A percentile compares a stretch with the other conserved stretches of the same genome.
Conservation (phyloP, 140 eudicot genomes). For the Ambrosia hybrid region DNA sequence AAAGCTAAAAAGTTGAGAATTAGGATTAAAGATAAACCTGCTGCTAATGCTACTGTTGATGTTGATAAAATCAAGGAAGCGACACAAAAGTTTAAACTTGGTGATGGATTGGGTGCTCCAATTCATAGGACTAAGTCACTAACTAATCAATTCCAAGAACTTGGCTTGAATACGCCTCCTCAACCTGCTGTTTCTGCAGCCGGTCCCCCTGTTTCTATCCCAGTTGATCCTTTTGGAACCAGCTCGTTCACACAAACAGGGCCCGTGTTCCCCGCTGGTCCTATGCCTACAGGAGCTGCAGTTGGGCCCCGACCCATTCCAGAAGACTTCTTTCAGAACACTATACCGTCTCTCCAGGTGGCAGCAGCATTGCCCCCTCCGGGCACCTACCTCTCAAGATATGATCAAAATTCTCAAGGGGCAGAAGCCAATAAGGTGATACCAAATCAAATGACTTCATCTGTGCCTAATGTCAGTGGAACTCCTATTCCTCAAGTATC, state of each 20-base stretch:
- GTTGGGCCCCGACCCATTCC: slow-evolving; percentile 79
- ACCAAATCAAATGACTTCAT: slow-evolving; percentile 45
- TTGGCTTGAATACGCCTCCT: slow-evolving; percentile 50
- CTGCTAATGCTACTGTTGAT: slow-evolving; percentile 72
- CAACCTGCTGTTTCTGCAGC: slow-evolving; percentile 38
- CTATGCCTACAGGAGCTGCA: slow-evolving; percentile 57
- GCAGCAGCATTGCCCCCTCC: slow-evolving; percentile 94
- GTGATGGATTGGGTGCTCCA: slow-evolving; percentile 66
- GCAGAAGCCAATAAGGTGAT: slow-evolving; percentile 1
- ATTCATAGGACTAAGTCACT: slow-evolving; percentile 55
- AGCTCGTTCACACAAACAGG: slow-evolving; percentile 50
- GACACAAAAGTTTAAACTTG: slow-evolving; percentile 73
- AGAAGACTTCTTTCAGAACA: slow-evolving; percentile 96
- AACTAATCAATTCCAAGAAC: slow-evolving; percentile 57
- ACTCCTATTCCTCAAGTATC: slow-evolving; percentile 70
- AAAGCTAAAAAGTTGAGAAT: slow-evolving; percentile 70
- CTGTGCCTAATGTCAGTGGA: slow-evolving; percentile 51
- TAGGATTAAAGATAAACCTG: slow-evolving; percentile 77
- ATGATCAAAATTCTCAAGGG: slow-evolving; percentile 63
- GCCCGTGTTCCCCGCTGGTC: slow-evolving; percentile 44
- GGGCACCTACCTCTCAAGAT: slow-evolving; percentile 69
- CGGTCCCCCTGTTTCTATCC: slow-evolving; percentile 20
- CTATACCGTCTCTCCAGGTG: slow-evolving; percentile 86
- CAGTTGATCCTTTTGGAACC: slow-evolving; percentile 74
- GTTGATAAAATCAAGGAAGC: slow-evolving; percentile 95